A percentile compares a stretch with the other conserved stretches of the same genome.
Evolutionary conservation across 495 filamentous ascomycete genomes (phyloP).

Genomic region (Neurospora sp.): DNA sequence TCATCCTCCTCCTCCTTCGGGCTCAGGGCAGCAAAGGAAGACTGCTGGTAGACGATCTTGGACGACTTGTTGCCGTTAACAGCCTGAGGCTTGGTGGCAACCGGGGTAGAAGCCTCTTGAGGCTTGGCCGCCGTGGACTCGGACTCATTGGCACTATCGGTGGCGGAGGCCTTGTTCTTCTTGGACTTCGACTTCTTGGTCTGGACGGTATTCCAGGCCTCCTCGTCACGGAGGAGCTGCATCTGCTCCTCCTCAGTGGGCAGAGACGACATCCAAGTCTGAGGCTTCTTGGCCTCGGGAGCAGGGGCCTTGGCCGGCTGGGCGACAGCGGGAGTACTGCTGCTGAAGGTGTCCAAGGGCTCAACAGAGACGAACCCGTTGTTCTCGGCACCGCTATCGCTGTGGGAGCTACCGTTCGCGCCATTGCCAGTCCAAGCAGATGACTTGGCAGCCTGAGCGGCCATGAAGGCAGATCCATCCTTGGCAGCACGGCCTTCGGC

Average conservation of each 20-base stretch:
- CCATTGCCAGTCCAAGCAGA: constrained; percentile 48
- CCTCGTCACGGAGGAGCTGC: constrained; percentile 52
- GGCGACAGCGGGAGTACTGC: constrained; percentile 15
- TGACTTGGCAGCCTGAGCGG: constrained; percentile 41
- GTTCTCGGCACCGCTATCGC: constrained; percentile 16
- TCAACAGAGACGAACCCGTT: constrained; percentile 30
- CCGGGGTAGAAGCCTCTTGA: constrained; percentile 5
- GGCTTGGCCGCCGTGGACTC: constrained; percentile 10
- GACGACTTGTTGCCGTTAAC: constrained; percentile 17
- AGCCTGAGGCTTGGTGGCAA: constrained; percentile 16
- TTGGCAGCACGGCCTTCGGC: constrained; percentile 71
- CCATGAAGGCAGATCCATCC: constrained; percentile 50
- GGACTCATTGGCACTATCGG: constrained; percentile 19
- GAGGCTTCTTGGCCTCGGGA: constrained; percentile 20
- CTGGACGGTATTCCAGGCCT: constrained; percentile 67
- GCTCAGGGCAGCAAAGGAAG: constrained; percentile 40
- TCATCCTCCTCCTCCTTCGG: constrained; percentile 30
- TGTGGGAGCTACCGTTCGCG: constrained; percentile 21
- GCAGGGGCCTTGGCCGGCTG: constrained; percentile 13
- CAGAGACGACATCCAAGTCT: constrained; percentile 46
- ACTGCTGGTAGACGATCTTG: constrained; percentile 28
- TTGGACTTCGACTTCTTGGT: constrained; percentile 53
- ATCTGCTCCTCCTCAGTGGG: constrained; percentile 84
- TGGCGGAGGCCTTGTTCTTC: constrained; percentile 30
- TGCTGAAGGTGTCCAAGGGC: constrained; percentile 62